Conservation (phyloP, 257 asterid species). For the Solanum medicagineum region DNA sequence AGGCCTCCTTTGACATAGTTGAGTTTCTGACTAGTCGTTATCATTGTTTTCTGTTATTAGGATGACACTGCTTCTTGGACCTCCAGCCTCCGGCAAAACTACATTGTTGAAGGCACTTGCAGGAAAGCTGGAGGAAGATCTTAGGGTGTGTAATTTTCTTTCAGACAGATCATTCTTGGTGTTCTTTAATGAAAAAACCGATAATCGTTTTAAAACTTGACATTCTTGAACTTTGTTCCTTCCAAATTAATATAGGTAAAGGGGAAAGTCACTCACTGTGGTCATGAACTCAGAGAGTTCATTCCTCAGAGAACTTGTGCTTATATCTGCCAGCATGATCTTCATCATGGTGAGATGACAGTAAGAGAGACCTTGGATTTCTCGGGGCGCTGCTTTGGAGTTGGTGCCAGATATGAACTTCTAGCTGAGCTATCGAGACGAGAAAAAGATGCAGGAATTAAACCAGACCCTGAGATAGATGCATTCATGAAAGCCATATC, state of each 20-base stretch:
- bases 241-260: constrained; percentile 22
- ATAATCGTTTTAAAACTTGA: background rate
- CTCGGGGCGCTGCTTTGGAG: constrained; percentile 89
- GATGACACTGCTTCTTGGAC: constrained; percentile 96
- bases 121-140: constrained; percentile 57
- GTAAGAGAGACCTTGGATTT: constrained; percentile 80
- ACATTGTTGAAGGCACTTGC: constrained; percentile 75
- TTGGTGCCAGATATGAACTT: constrained; percentile 86
- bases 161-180: background rate
- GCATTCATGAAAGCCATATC: constrained; percentile 90
- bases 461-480: constrained; percentile 85
- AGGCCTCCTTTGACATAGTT: background rate
- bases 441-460: constrained; percentile 71
- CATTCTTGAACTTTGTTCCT: background rate
- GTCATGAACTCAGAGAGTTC: constrained; percentile 74
- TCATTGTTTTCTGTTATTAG: constrained; percentile 14
- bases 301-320: constrained; percentile 87
- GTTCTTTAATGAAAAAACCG: background rate
- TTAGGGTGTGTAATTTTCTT: constrained; percentile 19
- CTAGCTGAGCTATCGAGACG: constrained; percentile 69
- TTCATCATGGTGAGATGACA: constrained; percentile 96
- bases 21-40: constrained; percentile 14
- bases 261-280: constrained; percentile 76
- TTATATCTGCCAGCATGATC: constrained; percentile 80
- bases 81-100: constrained; percentile 93